Evolutionary conservation across 1,139 yeast species (phyloP).

Genomic region (Zhuliangozyma parablackwelliae): DNA sequence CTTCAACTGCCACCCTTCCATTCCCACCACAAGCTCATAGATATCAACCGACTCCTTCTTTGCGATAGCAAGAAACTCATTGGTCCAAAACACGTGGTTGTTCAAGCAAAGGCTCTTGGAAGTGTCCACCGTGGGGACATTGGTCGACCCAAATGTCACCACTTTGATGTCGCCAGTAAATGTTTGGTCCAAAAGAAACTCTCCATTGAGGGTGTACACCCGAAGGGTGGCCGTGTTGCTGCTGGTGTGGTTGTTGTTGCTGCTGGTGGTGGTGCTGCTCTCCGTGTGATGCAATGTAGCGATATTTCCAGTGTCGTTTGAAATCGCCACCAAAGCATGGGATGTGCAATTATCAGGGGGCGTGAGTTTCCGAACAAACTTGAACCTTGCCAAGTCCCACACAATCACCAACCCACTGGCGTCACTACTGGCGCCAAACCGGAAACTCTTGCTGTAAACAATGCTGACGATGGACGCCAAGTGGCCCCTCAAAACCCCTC

Average conservation of each 20-base stretch:
- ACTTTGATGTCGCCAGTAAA: constrained; percentile 12
- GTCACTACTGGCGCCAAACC: constrained; percentile 51
- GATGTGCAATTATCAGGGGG: constrained; percentile 10
- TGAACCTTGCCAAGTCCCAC: constrained; percentile 58
- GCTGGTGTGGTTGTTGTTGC: constrained; percentile 1
- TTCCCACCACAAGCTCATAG: constrained; percentile 21
- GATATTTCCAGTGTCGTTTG: constrained; percentile 54
- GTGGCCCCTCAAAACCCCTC: constrained; percentile 54
- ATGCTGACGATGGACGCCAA: constrained; percentile 36
- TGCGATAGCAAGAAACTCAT: constrained; percentile 29
- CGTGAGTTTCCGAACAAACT: constrained; percentile 41
- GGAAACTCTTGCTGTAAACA: constrained; percentile 45
- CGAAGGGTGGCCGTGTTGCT: constrained; percentile 17
- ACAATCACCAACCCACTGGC: constrained; percentile 42
- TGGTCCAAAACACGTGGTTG: constrained; percentile 37
- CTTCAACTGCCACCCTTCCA: constrained; percentile 21
- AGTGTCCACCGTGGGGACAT: constrained; percentile 24
- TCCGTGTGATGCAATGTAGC: constrained; percentile 17
- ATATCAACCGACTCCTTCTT: constrained; percentile 18
- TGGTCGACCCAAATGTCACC: constrained; percentile 31
- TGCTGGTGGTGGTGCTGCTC: too few species aligned
- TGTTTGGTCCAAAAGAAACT: constrained; percentile 20
- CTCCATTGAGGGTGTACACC: constrained; percentile 56
- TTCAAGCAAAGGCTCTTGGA: constrained; percentile 19
- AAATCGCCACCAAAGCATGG: constrained; percentile 37